Evolutionary conservation across 208 protist species (phyloP).

Genomic region (Zelonia costaricensis): DNA sequence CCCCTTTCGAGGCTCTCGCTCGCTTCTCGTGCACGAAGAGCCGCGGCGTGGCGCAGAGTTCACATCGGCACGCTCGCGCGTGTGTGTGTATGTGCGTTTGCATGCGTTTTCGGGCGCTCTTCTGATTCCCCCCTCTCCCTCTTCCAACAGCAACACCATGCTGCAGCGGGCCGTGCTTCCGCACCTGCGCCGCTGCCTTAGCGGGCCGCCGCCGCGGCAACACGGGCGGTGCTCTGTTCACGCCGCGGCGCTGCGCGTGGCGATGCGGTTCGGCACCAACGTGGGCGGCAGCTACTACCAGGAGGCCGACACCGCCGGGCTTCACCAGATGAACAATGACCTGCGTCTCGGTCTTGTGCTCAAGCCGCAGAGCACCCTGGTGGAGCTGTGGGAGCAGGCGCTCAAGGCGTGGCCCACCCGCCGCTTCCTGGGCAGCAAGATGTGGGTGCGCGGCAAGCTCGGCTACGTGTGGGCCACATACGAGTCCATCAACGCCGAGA

Average conservation of each 20-base stretch:
- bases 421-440: slow-evolving; percentile 87
- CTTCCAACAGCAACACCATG: too few relatives aligned
- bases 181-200: slow-evolving; percentile 3
- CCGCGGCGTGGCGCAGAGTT: too few relatives aligned
- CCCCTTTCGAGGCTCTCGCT: too few relatives aligned
- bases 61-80: too few relatives aligned
- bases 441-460: slow-evolving; percentile 87
- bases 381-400: slow-evolving; percentile 88
- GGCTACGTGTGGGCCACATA: slow-evolving; percentile 92
- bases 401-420: slow-evolving; percentile 76
- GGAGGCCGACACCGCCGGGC: slow-evolving; percentile 71
- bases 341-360: slow-evolving; percentile 80
- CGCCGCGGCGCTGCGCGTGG: slow-evolving; percentile 13
- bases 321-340: slow-evolving; percentile 68
- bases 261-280: slow-evolving; percentile 57
- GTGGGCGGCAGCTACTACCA: slow-evolving; percentile 81
- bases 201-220: background rate
- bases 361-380: slow-evolving; percentile 86
- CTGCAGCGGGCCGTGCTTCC: too few relatives aligned
- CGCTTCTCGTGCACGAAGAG: too few relatives aligned
- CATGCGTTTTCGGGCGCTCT: too few relatives aligned
- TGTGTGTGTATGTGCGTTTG: too few relatives aligned
- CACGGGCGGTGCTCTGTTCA: too few relatives aligned
- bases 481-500: slow-evolving; percentile 81
- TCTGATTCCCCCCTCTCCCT: too few relatives aligned